Evolutionary conservation across 352 stramenopile species (phyloP).

Genomic region (Peronosclerospora sorghi): DNA sequence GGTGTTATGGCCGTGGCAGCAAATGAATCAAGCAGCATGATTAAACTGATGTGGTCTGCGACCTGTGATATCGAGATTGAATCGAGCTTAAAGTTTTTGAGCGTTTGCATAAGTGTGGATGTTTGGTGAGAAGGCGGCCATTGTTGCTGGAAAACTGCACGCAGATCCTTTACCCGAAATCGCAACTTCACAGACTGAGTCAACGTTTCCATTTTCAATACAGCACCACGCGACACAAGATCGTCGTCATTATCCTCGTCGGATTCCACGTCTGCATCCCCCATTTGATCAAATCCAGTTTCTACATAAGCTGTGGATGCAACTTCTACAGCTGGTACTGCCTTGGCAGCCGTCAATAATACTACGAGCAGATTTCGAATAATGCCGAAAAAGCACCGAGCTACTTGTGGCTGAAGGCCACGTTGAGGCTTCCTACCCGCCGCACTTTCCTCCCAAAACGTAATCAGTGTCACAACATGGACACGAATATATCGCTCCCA

Average conservation of each 20-base stretch:
- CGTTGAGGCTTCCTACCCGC: conserved; percentile 50
- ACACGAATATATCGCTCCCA: conserved; percentile 78
- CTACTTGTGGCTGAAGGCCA: conserved; percentile 64
- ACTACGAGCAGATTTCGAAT: conserved; percentile 50
- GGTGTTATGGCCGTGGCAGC: conserved; percentile 53
- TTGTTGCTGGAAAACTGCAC: conserved; percentile 23
- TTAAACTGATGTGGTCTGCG: conserved; percentile 53
- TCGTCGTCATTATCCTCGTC: conserved; percentile 24
- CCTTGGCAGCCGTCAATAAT: conserved; percentile 26
- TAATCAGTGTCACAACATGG: conserved; percentile 70
- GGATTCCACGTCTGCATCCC: conserved; percentile 6
- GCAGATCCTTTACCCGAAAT: conserved; percentile 38
- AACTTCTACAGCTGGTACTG: conserved; percentile 2
- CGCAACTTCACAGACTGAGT: conserved; percentile 34
- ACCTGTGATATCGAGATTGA: conserved; percentile 31
- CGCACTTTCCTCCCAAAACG: conserved; percentile 75
- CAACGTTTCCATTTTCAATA: conserved; percentile 36
- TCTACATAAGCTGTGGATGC: not conserved
- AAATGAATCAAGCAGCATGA: conserved; percentile 76
- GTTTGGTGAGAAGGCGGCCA: conserved; percentile 51
- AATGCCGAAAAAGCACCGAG: conserved; percentile 66
- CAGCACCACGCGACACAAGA: conserved; percentile 2
- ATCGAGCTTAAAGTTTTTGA: conserved; percentile 32
- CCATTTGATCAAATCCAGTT: too few relatives aligned
- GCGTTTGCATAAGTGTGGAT: conserved; percentile 35